Evolutionary conservation across 148 eudicot genomes (phyloP), one percentile per base, ranked within the genome.

Genomic region (Rhododendron vialii): DNA sequence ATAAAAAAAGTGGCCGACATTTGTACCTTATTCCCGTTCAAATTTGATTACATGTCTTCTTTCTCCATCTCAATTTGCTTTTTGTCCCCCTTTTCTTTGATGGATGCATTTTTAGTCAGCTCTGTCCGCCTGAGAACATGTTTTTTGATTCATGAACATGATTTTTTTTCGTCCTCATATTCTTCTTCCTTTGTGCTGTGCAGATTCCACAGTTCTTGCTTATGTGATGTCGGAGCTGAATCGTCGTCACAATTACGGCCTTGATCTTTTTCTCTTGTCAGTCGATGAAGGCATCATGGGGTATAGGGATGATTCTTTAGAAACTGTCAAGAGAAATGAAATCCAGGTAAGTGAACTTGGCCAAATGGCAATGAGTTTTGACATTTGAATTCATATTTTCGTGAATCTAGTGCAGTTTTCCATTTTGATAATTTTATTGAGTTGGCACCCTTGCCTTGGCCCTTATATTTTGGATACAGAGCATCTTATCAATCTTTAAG

Each of bases 131-230:
- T 82, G 28, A 82, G 41, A 35, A 9, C 13, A 33, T 57, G 26
- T 59, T 11, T 57, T 30, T 14, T 30, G 57, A 24, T 63, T 41
- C 12, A 59, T 7, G 35, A 82, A 26, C 30, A 14, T 48, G 47
- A 9, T 50, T 74, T n/a, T n/a, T n/a, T 41, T 26, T 7, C 7
- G 13, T 65, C 61, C 4, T 5, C 76, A 47, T 67, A 55, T 53
- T 35, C 26, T 73, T 38, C 59, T 78, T 83, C 41, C 45, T 9
- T 51, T 50, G 50, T 10, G 47, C 41, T 74, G n/a, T 84, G 90
- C 94, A 96, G 99, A 96, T 94, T 96, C 99, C 28, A 96, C 99
- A 15, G 99, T 96, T 82, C 99, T 96, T 84, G 99, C 99, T 47
- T 96, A 94, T 91, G 98, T 96, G 35, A n/a, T 96, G 93, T 90